Evolutionary conservation across 2,329 filamentous ascomycete genomes (phyloP), one percentile per base, ranked within the genome.

Genomic region (Aspergillus niger): DNA sequence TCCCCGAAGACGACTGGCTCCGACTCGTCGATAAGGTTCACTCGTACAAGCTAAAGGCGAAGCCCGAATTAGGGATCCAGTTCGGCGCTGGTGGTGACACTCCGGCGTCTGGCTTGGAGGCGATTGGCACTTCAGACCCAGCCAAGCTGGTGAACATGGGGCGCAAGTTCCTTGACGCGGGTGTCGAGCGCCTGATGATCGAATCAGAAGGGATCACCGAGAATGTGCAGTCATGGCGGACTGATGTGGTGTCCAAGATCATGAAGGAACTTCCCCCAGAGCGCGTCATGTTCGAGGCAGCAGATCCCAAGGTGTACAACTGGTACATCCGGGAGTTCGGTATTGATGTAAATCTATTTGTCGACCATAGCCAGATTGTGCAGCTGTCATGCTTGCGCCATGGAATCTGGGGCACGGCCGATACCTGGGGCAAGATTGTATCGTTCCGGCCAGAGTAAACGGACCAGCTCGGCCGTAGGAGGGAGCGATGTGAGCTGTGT

Each of bases 141-240:
- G 73, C 74, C 13, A 82, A 81, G 61, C 68, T 85, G 30, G 75
- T 84, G 20, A 79, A 81, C 57, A 68, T 84, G 63, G 82, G 80
- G 10, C 79, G 74, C 60, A 74, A 75, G 44, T 85, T 85, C 63
- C 75, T 85, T 15, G 75, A 81, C 17, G 79, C 76, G 0, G 83
- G 83, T 0, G 82, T 86, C 3, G 82, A 85, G 69, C 74, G 82
- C 8, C 75, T 85, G 65, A 86, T 86, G 83, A 83, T 85, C 57
- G 82, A 86, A 67, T 84, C 82, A n/a, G 83, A 85, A 70, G 83
- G 83, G 0, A 85, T 86, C 63, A 85, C 83, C 0, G 83, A 85
- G 73, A 85, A 85, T 55, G 82, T 85, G 6, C 74, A 72, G 55
- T 76, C 70, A 8, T 85, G 84, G 84, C 74, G 82, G 58, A 85